Base-by-base conservation (phyloP, 2,329 filamentous ascomycete species). In the Aureobasidium leucospermi region DNA sequence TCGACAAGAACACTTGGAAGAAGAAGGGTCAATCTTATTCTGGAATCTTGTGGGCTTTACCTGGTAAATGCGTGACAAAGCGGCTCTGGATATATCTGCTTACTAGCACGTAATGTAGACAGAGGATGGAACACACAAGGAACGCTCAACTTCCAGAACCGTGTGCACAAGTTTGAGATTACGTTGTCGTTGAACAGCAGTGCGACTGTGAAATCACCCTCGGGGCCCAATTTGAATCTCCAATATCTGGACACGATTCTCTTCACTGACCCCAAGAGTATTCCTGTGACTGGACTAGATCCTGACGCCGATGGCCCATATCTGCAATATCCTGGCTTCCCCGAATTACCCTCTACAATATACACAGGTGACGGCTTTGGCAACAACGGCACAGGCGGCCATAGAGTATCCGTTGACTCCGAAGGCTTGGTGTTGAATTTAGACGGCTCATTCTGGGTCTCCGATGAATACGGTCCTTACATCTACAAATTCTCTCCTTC, bases 101-200 rank as follows among this genome's bases (percentile, higher is more conserved):
- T 15, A 15, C 28, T 52, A 10, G 48, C 38, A 38, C 11, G 11
- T 39, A n/a, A 23, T 11, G 53, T 13, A 61, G 85, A 89, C 67
- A 78, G 86, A 61, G 87, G 87, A 39, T 90, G 87, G 85, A 89
- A 90, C 67, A 89, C 86, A 0, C 75, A 88, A 65, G 86, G 85
- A 46, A 89, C 86, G 8, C 64, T 86, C 16, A 88, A 88, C 69
- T 88, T 80, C 69, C 82, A 88, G 64, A 79, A 81, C 3, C 80
- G 87, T 36, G 78, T 90, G 31, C 87, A 90, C 71, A 86, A 87
- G 67, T 85, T 89, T 69, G 69, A 75, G 52, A 74, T 90, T 49
- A 78, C 76, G 1, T 80, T 89, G 65, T 81, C 78, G 0, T 79
- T 83, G 3, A 73, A 77, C 3, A 70, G 73, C 1, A 69, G 75